These are phyloP conservation scores for Tylopilus intermedius DNA, from an alignment of 768 basidiomycete species.

Conservation along the genomic window DNA sequence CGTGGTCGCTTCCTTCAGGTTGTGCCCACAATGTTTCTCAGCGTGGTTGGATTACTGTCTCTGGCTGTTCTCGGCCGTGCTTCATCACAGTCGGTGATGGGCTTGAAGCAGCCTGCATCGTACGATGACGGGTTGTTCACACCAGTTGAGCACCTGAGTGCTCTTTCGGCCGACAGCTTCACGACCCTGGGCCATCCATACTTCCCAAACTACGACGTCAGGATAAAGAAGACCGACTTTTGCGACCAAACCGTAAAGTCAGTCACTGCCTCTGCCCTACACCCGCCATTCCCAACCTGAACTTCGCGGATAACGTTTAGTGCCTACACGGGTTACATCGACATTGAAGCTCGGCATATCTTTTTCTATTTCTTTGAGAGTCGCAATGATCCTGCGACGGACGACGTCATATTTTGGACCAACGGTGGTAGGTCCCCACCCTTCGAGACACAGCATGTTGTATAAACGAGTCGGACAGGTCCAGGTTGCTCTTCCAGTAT, in stretches of 20 bases:
- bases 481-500: constrained; percentile 56
- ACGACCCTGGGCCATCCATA: constrained; percentile 38
- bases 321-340: constrained; percentile 64
- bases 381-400: constrained; percentile 49
- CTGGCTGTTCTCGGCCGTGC: constrained; percentile 14
- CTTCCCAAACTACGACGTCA: constrained; percentile 41
- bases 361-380: constrained; percentile 79
- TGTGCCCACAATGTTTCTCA: constrained; percentile 7
- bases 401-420: constrained; percentile 58
- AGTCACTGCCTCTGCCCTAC: neutral
- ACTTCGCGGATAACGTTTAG: constrained; percentile 25
- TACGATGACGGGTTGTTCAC: constrained; percentile 32
- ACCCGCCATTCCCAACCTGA: neutral
- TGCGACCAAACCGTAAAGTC: constrained; percentile 40
- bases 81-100: constrained; percentile 18
- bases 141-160: constrained; percentile 29
- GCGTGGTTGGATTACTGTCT: constrained; percentile 15
- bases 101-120: constrained; percentile 8
- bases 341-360: constrained; percentile 57
- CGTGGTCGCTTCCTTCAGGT: too few species aligned
- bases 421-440: constrained; percentile 45
- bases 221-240: constrained; percentile 37
- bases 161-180: constrained; percentile 30
- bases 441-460: neutral
- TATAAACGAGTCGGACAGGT: constrained; percentile 14